A percentile compares a stretch with the other conserved stretches of the same genome.
Conservation (phyloP, 352 stramenopile genomes). For the Globisporangium echinulatum region DNA sequence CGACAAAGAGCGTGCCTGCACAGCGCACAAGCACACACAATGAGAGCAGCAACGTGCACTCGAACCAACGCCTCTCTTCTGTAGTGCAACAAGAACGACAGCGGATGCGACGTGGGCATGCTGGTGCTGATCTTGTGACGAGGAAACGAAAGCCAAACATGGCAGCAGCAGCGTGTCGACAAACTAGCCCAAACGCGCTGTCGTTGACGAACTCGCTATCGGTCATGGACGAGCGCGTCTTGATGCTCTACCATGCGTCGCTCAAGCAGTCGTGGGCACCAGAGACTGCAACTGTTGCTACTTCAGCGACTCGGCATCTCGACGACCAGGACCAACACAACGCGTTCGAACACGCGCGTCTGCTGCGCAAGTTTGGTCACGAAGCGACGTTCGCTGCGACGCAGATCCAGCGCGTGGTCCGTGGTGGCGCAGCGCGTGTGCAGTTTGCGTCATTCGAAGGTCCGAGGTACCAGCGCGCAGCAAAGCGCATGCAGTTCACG, state of each 20-base stretch:
- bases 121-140: no score
- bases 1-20: not conserved
- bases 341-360: not conserved
- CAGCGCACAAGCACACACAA: not conserved
- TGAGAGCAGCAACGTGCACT: not conserved
- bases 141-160: not conserved
- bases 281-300: not conserved
- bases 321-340: not conserved
- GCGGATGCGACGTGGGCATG: not conserved
- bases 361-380: slow-evolving; percentile 21
- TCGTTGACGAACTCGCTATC: slow-evolving; percentile 12
- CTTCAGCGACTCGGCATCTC: no score
- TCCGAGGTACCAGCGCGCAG: slow-evolving; percentile 27
- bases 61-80: not conserved
- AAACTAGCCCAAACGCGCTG: not conserved
- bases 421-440: slow-evolving; percentile 26
- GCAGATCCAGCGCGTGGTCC: slow-evolving; percentile 47
- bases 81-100: not conserved
- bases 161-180: not conserved
- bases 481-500: slow-evolving; percentile 28
- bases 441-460: slow-evolving; percentile 32
- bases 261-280: slow-evolving; percentile 26
- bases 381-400: slow-evolving; percentile 54
- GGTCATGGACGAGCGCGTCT: slow-evolving; percentile 45
- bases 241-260: slow-evolving; percentile 59